These are phyloP conservation scores for Zostera marina DNA, from an alignment of 116 monocot species.

Conservation along the genomic window DNA sequence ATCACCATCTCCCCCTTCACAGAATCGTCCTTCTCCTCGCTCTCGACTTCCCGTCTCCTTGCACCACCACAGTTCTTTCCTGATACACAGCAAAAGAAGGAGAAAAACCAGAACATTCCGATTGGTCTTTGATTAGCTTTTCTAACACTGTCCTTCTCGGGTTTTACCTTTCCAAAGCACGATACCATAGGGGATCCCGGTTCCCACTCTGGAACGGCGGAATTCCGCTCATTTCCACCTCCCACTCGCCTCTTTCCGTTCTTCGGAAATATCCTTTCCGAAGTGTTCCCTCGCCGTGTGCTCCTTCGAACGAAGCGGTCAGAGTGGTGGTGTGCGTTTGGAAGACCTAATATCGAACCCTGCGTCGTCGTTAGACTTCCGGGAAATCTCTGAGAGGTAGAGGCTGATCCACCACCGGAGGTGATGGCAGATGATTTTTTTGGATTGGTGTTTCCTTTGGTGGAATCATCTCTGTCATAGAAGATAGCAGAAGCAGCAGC, in stretches of 20 bases:
- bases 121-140: background rate
- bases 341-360: constrained; percentile 36
- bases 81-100: too few relatives aligned
- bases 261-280: constrained; percentile 21
- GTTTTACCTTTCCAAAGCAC: constrained; percentile 58
- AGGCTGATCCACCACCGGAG: constrained; percentile 19
- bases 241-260: constrained; percentile 3
- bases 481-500: background rate
- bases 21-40: constrained; percentile 6
- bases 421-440: constrained; percentile 31
- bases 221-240: background rate
- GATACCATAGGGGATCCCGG: constrained; percentile 77
- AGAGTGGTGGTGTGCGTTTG: constrained; percentile 33
- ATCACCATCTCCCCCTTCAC: too few relatives aligned
- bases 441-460: constrained; percentile 58
- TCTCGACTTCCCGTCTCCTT: background rate
- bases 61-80: constrained; percentile 1
- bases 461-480: constrained; percentile 62
- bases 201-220: constrained; percentile 20
- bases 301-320: constrained; percentile 12
- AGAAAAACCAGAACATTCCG: constrained; percentile 9
- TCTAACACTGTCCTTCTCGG: constrained; percentile 28
- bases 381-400: constrained; percentile 30
- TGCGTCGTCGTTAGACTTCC: constrained; percentile 7
- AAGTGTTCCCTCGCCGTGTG: constrained; percentile 9